phyloP scores from a whole-genome alignment of 768 basidiomycete species.

The Vararia minispora region DNA sequence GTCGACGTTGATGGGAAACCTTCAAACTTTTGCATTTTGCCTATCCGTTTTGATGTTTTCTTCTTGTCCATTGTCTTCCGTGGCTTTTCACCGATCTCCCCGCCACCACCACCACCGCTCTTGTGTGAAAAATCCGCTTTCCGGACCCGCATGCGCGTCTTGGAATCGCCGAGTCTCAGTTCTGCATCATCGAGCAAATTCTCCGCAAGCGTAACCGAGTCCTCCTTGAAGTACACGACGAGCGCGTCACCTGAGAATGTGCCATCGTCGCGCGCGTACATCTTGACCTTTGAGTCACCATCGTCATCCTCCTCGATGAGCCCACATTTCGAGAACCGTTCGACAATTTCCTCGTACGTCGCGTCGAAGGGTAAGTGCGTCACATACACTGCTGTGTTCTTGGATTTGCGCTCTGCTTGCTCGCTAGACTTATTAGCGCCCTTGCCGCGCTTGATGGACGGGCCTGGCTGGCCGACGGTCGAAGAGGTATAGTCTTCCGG shows the following conservation, averaged over 20 bases:
- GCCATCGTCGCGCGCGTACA: conserved; percentile 85
- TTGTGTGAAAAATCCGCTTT: conserved; percentile 77
- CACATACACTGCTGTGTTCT: conserved; percentile 90
- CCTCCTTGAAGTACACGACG: conserved; percentile 96
- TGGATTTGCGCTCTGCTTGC: conserved; percentile 51
- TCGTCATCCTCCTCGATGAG: conserved; percentile 87
- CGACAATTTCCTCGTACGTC: conserved; percentile 62
- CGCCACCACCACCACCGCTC: conserved; percentile 24
- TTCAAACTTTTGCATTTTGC: conserved; percentile 78
- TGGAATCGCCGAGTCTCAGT: conserved; percentile 69
- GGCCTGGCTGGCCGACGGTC: conserved; percentile 32
- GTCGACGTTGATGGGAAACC: background rate
- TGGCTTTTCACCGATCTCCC: conserved; percentile 35
- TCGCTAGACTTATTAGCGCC: conserved; percentile 36
- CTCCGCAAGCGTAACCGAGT: conserved; percentile 78
- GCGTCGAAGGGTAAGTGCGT: conserved; percentile 73
- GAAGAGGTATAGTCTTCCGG: conserved; percentile 61
- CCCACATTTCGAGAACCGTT: conserved; percentile 86
- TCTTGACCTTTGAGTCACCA: conserved; percentile 90
- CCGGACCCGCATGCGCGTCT: conserved; percentile 60
- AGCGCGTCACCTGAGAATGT: conserved; percentile 89
- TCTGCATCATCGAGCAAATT: conserved; percentile 88
- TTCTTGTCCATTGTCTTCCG: conserved; percentile 68
- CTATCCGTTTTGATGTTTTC: conserved; percentile 61
- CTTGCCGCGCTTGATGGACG: conserved; percentile 62